These are phyloP conservation scores for Tuber microsphaerosporum DNA, from an alignment of 495 filamentous ascomycete genomes.

Conservation along the genomic window DNA sequence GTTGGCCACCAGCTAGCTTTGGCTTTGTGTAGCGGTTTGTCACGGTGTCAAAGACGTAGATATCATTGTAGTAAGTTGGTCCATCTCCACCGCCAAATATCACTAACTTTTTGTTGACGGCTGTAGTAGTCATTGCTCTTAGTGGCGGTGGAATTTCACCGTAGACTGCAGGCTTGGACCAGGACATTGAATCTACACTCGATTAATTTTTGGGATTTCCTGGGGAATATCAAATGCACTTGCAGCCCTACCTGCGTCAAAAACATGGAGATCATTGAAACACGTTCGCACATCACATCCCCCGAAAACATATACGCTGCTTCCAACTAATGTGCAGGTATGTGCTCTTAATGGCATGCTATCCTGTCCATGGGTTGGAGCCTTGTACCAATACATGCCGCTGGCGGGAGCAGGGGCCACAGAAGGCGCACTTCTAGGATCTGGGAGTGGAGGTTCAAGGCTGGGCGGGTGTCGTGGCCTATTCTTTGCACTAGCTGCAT, in stretches of 20 bases:
- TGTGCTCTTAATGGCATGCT: constrained; percentile 57
- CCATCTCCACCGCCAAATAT: constrained; percentile 62
- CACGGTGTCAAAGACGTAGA: constrained; percentile 60
- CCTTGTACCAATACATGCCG: constrained; percentile 63
- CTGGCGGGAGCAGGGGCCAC: constrained; percentile 56
- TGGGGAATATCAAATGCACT: background rate
- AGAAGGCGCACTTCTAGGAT: constrained; percentile 52
- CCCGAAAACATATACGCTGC: constrained; percentile 59
- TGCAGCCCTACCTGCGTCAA: constrained; percentile 48
- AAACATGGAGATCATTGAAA: constrained; percentile 60
- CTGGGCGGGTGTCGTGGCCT: constrained; percentile 30
- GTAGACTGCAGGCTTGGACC: constrained; percentile 53
- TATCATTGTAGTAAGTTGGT: constrained; percentile 61
- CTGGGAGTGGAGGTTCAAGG: constrained; percentile 50
- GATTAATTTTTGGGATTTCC: background rate
- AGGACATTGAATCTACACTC: constrained; percentile 53
- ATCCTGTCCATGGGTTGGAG: constrained; percentile 51
- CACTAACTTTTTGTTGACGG: constrained; percentile 59
- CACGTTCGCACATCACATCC: constrained; percentile 58
- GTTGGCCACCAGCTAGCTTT: constrained; percentile 47
- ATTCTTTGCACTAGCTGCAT: constrained; percentile 29
- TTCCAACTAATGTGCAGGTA: constrained; percentile 56
- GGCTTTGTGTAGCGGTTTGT: constrained; percentile 56
- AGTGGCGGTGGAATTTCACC: constrained; percentile 57
- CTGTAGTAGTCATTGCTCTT: constrained; percentile 61